Percentiles rank a stretch among this genome's conserved stretches.
These are phyloP conservation scores for Sanghuangporus baumii DNA, from an alignment of 1,284 basidiomycete genomes.

Conservation along the genomic window DNA sequence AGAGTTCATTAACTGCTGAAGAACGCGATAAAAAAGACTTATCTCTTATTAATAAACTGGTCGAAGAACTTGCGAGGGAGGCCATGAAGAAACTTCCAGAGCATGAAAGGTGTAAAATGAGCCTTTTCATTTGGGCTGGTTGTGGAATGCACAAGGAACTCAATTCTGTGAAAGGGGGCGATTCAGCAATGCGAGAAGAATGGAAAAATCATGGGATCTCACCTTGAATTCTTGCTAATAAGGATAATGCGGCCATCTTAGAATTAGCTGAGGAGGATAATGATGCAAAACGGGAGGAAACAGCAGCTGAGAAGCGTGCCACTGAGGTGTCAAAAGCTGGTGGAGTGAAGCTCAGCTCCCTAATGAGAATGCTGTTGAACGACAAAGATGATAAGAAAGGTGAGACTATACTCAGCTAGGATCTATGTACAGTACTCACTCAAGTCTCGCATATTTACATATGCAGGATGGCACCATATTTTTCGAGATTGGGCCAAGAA, in stretches of 20 bases:
- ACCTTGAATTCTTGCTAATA: background rate
- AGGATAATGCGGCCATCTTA: background rate
- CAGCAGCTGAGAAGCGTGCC: conserved; percentile 22
- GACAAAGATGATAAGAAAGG: conserved; percentile 31
- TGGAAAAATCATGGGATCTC: background rate
- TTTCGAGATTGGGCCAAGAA: conserved; percentile 22
- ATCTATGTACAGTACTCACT: background rate
- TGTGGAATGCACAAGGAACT: conserved; percentile 28
- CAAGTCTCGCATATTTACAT: background rate
- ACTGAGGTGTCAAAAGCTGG: conserved; percentile 24
- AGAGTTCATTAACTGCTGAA: conserved; percentile 18
- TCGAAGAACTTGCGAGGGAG: conserved; percentile 19
- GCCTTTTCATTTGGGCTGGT: conserved; percentile 21
- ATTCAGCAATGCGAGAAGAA: conserved; percentile 1
- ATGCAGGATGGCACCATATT: conserved; percentile 23
- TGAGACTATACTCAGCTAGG: no score
- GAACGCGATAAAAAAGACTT: background rate
- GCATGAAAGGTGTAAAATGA: conserved; percentile 15
- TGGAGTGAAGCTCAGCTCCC: conserved; percentile 26
- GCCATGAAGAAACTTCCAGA: conserved; percentile 16
- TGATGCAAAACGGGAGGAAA: conserved; percentile 1
- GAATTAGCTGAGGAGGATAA: background rate
- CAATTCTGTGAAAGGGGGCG: conserved; percentile 24
- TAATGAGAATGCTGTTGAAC: conserved; percentile 29
- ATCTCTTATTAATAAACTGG: conserved; percentile 4